phyloP scores from a whole-genome alignment of 1,139 yeast genomes.

The Hanseniaspora gamundiae region DNA sequence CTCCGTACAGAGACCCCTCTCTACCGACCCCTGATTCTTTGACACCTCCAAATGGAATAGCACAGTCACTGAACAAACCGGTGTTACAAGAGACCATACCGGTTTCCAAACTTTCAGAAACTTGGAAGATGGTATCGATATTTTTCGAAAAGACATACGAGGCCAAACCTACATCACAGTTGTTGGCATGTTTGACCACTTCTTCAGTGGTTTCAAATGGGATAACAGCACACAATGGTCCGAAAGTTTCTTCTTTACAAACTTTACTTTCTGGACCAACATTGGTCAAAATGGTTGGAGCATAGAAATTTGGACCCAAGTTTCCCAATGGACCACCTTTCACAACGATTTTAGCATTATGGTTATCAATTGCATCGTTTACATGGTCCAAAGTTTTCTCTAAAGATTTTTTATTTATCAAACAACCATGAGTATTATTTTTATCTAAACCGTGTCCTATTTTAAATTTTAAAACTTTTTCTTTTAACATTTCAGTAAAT shows the following conservation, averaged over 20 bases:
- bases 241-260: conserved; percentile 71
- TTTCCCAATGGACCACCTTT: conserved; percentile 57
- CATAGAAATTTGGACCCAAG: conserved; percentile 66
- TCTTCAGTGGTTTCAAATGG: conserved; percentile 55
- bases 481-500: conserved; percentile 40
- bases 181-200: conserved; percentile 58
- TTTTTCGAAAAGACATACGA: conserved; percentile 68
- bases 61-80: conserved; percentile 58
- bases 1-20: conserved; percentile 67
- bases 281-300: conserved; percentile 58
- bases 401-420: conserved; percentile 57
- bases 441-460: conserved; percentile 67
- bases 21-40: conserved; percentile 75
- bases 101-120: conserved; percentile 60
- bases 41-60: conserved; percentile 72
- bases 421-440: conserved; percentile 68
- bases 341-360: conserved; percentile 44
- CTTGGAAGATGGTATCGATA: conserved; percentile 47
- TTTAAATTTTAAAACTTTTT: conserved; percentile 39
- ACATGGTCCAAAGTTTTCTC: conserved; percentile 61
- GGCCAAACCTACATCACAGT: conserved; percentile 61
- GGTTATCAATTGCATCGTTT: conserved; percentile 60
- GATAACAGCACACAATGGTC: conserved; percentile 75
- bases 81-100: conserved; percentile 79
- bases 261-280: conserved; percentile 56